Evolutionary conservation across 495 filamentous ascomycete genomes (phyloP).

Genomic region (Neurospora discreta): DNA sequence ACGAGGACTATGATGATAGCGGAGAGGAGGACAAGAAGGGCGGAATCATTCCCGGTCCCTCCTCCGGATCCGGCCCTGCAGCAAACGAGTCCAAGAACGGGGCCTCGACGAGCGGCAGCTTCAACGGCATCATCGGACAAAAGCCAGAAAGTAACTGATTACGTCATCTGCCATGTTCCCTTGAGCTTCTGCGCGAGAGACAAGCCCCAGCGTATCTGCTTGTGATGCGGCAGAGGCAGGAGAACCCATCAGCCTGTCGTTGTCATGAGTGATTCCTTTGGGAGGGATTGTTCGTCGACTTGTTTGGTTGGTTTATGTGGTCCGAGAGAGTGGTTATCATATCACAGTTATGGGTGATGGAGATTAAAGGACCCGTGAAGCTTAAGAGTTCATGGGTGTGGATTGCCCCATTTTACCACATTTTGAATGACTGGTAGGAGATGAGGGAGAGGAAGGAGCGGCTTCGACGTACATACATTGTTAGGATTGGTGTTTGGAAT

Average conservation of each 20-base stretch:
- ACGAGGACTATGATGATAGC: constrained; percentile 90
- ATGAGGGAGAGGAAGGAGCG: neutral
- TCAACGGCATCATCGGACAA: constrained; percentile 37
- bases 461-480: neutral
- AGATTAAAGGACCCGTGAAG: neutral
- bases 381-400: neutral
- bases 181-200: neutral
- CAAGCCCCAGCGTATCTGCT: neutral
- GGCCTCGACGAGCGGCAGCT: constrained; percentile 28
- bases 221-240: neutral
- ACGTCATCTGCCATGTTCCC: neutral
- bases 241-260: neutral
- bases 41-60: constrained; percentile 23
- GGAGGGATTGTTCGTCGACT: neutral
- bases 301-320: neutral
- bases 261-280: neutral
- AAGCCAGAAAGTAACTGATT: constrained; percentile 26
- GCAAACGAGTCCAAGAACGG: constrained; percentile 35
- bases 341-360: neutral
- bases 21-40: constrained; percentile 73
- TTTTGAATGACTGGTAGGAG: neutral
- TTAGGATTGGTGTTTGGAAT: neutral
- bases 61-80: constrained; percentile 16
- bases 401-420: neutral
- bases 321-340: neutral